A percentile compares a stretch with the other conserved stretches of the same genome.
Evolutionary conservation across 257 asterid genomes (phyloP).

Genomic region (Apocynum venetum): DNA sequence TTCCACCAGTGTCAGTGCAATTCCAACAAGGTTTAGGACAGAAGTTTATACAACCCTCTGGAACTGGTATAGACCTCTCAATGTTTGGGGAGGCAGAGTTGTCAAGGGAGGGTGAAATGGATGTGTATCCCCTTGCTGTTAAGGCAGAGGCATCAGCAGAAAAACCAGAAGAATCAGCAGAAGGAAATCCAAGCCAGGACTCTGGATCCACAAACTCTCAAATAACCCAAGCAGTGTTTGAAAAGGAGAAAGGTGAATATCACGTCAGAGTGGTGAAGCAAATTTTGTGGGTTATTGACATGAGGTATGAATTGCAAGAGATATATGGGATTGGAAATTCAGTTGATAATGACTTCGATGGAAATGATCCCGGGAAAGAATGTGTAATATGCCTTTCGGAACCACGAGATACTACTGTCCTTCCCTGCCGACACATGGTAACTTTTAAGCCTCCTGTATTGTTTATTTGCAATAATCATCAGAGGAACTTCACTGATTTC

Average conservation of each 20-base stretch:
- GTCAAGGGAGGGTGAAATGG: slow-evolving; percentile 55
- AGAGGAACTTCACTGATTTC: neutral
- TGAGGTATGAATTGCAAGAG: slow-evolving; percentile 83
- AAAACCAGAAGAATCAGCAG: slow-evolving; percentile 23
- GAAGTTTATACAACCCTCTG: slow-evolving; percentile 78
- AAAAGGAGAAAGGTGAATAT: slow-evolving; percentile 73
- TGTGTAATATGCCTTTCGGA: slow-evolving; percentile 90
- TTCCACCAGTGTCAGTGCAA: slow-evolving; percentile 62
- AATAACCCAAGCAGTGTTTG: slow-evolving; percentile 80
- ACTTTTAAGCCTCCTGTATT: slow-evolving; percentile 8
- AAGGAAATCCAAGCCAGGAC: slow-evolving; percentile 27
- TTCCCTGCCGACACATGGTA: slow-evolving; percentile 97
- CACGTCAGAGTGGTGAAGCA: slow-evolving; percentile 73
- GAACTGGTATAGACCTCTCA: slow-evolving; percentile 82
- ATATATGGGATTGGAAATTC: slow-evolving; percentile 83
- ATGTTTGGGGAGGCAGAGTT: slow-evolving; percentile 57
- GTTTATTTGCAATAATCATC: neutral
- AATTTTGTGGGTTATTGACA: slow-evolving; percentile 76
- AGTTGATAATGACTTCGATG: slow-evolving; percentile 63
- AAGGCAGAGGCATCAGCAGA: slow-evolving; percentile 69
- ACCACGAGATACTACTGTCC: slow-evolving; percentile 86
- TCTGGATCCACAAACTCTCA: slow-evolving; percentile 57
- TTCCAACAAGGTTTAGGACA: slow-evolving; percentile 78
- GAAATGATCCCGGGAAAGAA: slow-evolving; percentile 77
- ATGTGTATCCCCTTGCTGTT: slow-evolving; percentile 72